Conservation (phyloP, 345 rosid genomes). For the Angophora floribunda region DNA sequence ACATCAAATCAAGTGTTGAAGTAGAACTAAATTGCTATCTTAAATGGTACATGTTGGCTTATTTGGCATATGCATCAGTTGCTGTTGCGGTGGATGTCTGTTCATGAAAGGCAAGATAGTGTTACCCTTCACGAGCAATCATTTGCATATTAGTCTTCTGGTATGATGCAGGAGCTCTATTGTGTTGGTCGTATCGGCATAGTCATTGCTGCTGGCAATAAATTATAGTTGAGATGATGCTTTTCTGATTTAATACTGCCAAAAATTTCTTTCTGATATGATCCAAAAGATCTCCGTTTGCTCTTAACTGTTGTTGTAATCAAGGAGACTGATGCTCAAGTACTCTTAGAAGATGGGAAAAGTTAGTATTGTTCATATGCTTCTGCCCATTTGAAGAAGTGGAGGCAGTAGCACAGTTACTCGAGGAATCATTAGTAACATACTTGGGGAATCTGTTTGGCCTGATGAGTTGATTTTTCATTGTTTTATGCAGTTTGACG, state of each 20-base stretch:
- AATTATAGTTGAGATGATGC: background rate
- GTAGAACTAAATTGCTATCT: background rate
- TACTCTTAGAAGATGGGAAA: background rate
- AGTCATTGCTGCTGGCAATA: background rate
- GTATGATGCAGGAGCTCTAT: background rate
- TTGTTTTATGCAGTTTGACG: constrained; percentile 59
- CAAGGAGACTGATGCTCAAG: background rate
- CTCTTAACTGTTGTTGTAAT: background rate
- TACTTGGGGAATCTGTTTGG: background rate
- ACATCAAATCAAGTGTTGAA: background rate
- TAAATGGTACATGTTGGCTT: background rate
- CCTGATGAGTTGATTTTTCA: background rate
- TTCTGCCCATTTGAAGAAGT: background rate
- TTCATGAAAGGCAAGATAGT: background rate
- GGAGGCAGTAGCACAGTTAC: background rate
- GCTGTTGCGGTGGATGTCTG: background rate
- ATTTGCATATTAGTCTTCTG: background rate
- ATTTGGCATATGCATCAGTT: background rate
- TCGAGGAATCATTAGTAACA: background rate
- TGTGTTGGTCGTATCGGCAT: background rate
- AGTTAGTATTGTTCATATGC: background rate
- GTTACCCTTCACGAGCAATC: background rate
- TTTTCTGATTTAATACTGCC: background rate
- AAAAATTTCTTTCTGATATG: background rate
- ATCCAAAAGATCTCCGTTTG: background rate